Evolutionary conservation across 345 rosid genomes (phyloP), one percentile per base, ranked within the genome.

Genomic region (Corymbia maculata): DNA sequence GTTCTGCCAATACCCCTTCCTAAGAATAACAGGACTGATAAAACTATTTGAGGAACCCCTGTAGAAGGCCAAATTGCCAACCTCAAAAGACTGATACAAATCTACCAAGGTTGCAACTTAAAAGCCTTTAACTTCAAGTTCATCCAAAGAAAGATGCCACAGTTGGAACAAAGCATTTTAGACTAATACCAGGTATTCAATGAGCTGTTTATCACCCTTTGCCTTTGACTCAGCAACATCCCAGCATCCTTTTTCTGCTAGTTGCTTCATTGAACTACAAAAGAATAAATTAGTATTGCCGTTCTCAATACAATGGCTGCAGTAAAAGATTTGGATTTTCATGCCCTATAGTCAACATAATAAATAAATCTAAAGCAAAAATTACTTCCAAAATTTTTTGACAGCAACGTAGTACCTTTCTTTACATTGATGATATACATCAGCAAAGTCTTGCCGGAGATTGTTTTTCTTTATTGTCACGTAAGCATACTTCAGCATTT

Each of bases 211-310:
- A 87, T 97, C 93, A n/a, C 94, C 95, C 86, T 94, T 92, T 86
- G 99, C 88, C 94, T 93, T 97, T 55, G 79, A 88, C 92, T 97
- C 99, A 30, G 99, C 99, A 90, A 98, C 90, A 91, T 98, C 99
- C 99, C 99, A 98, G 55, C 94, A 93, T 87, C 95, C 98, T 90
- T 97, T 97, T 88, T 98, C 97, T 84, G 98, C 99, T 85, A 98
- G 90, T 88, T 89, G 94, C 93, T 95, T 98, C 87, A 98, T 84
- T 45, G 92, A 91, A 86, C 99, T 97, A 93, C 93, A 92, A 86
- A 61, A 85, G 52, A 88, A 85, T 85, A 80, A 61, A 68, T 85
- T 61, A 88, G 52, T 36, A 51, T 66, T 50, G 52, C 84, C 10
- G 53, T 22, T 36, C 85, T 66, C 36, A 61, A 68, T 57, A 88